Conservation (phyloP, 2,329 filamentous ascomycete species). For the Aspergillus candidus region DNA sequence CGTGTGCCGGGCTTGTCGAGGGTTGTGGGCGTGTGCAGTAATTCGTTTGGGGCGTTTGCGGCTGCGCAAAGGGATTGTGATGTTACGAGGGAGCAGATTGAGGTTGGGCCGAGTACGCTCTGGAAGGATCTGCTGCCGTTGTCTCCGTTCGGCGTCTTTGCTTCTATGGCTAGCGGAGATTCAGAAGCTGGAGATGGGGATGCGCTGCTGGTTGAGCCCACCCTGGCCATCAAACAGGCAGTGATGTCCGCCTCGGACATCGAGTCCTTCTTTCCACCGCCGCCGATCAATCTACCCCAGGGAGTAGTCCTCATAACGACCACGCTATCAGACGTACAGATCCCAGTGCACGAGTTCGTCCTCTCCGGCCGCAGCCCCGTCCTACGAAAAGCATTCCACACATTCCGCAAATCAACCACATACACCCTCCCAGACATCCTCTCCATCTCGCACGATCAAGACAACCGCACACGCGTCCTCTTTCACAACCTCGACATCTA, state of each 20-base stretch:
- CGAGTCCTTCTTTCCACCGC: slow-evolving; percentile 34
- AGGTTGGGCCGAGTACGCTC: slow-evolving; percentile 59
- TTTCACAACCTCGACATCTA: slow-evolving; percentile 70
- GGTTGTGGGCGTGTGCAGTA: slow-evolving; percentile 77
- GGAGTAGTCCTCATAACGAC: slow-evolving; percentile 45
- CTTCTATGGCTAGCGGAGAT: slow-evolving; percentile 37
- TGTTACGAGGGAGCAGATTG: slow-evolving; percentile 67
- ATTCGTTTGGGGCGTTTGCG: slow-evolving; percentile 82
- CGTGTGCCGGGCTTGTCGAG: slow-evolving; percentile 82
- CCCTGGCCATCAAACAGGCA: slow-evolving; percentile 33
- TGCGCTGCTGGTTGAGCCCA: slow-evolving; percentile 22
- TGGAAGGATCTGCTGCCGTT: slow-evolving; percentile 69
- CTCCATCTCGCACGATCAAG: slow-evolving; percentile 47
- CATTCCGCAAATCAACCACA: slow-evolving; percentile 50
- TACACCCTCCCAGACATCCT: slow-evolving; percentile 57
- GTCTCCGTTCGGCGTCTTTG: slow-evolving; percentile 60
- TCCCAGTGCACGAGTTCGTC: slow-evolving; percentile 81
- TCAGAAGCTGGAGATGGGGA: slow-evolving; percentile 34
- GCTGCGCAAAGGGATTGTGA: slow-evolving; percentile 79
- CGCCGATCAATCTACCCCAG: slow-evolving; percentile 17
- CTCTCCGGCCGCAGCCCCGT: slow-evolving; percentile 66
- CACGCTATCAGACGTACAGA: slow-evolving; percentile 58
- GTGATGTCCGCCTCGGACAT: slow-evolving; percentile 42
- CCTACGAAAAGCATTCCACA: slow-evolving; percentile 56
- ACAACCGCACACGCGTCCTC: slow-evolving; percentile 53